phyloP scores from a whole-genome alignment of 768 basidiomycete genomes.

The Trametes gibbosa region DNA sequence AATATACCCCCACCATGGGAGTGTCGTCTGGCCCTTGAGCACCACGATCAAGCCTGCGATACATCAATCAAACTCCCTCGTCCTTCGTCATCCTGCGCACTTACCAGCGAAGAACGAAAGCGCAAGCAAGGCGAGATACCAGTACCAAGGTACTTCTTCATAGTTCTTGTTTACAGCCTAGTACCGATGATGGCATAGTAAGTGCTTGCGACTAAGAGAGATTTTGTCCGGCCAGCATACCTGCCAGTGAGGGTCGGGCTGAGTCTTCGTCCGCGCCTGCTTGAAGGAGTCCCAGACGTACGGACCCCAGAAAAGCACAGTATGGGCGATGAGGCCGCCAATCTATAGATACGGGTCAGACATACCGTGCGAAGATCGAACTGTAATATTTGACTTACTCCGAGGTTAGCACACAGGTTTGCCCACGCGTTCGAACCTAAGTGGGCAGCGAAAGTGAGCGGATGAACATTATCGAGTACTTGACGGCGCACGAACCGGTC shows the following conservation, averaged over 20 bases:
- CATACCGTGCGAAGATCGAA: neutral
- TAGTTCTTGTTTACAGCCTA: slow-evolving; percentile 52
- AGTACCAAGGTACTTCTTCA: slow-evolving; percentile 59
- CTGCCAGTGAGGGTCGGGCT: slow-evolving; percentile 58
- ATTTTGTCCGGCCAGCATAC: slow-evolving; percentile 24
- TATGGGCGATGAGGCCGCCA: slow-evolving; percentile 57
- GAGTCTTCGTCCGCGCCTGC: slow-evolving; percentile 41
- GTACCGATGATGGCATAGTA: neutral
- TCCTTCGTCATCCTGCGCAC: neutral
- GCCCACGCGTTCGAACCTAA: slow-evolving; percentile 51
- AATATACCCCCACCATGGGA: slow-evolving; percentile 64
- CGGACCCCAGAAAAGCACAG: slow-evolving; percentile 55
- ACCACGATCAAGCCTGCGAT: slow-evolving; percentile 51
- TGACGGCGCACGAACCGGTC: slow-evolving; percentile 20
- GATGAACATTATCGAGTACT: neutral
- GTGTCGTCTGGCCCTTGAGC: slow-evolving; percentile 55
- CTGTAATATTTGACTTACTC: slow-evolving; percentile 8
- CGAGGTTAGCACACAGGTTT: slow-evolving; percentile 46
- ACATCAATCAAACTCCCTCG: neutral
- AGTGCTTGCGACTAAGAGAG: neutral
- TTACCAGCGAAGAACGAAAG: slow-evolving; percentile 56
- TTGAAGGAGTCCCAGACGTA: slow-evolving; percentile 50
- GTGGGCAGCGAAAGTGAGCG: neutral
- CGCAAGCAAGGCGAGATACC: slow-evolving; percentile 50
- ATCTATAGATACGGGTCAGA: slow-evolving; percentile 31